Conservation (phyloP, 2,329 filamentous ascomycete genomes). For the Fusarium oxysporum region DNA sequence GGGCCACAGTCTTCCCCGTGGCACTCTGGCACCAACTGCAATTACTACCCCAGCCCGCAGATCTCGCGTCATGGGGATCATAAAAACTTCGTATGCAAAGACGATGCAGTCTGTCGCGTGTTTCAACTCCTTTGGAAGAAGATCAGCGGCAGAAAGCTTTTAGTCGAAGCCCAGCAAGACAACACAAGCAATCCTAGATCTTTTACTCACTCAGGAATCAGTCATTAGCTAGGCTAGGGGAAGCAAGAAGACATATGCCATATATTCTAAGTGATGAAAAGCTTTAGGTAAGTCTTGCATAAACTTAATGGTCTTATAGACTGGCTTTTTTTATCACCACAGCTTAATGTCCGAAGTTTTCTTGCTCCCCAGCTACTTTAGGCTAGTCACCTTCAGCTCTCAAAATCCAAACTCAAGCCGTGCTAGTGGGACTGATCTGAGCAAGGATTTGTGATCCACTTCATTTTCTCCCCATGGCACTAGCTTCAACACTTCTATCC, state of each 20-base stretch:
- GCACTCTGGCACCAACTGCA: neutral
- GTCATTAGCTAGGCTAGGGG: neutral
- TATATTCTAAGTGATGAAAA: neutral
- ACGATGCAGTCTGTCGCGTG: neutral
- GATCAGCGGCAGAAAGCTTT: neutral
- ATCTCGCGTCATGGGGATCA: neutral
- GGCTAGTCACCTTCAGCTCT: neutral
- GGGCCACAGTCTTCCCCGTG: neutral
- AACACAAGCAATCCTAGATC: neutral
- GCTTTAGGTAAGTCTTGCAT: neutral
- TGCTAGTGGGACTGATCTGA: conserved; percentile 1
- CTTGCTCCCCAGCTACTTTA: neutral
- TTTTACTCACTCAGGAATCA: neutral
- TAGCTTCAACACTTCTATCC: neutral
- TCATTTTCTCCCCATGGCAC: neutral
- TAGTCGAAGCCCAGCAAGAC: neutral
- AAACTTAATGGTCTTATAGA: neutral
- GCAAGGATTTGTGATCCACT: neutral
- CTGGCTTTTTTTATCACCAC: neutral
- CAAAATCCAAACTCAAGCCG: neutral
- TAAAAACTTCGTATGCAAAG: neutral
- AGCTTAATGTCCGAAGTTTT: neutral
- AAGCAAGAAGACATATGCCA: neutral
- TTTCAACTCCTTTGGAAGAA: neutral
- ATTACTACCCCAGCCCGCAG: neutral